Base-by-base conservation (phyloP, 2,329 filamentous ascomycete species). In the Alternaria tenuissima region DNA sequence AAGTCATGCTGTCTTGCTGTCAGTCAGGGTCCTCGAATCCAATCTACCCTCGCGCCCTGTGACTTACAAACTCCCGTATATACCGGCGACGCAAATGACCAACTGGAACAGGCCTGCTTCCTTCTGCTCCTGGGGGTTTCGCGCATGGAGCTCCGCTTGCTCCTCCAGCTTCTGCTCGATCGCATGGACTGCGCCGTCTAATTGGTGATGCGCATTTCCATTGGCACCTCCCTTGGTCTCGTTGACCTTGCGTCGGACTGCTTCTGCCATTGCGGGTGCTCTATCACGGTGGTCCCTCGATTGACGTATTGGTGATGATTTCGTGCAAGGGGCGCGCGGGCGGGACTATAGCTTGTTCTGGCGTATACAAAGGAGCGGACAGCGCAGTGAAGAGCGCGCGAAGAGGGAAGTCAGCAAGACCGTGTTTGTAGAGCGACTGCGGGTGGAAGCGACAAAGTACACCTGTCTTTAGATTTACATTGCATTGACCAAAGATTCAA, bases 1-100 rank as follows among this genome's bases (percentile, higher is more conserved):
- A 99, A 34, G 94, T 96, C 54, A 99, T 83, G 82, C 94, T 84
- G 61, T n/a, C 9, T 24, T 14, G 5, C 14, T 22, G 60, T 70
- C 24, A 68, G 63, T 55, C 26, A 22, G 26, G 14, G 11, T 49
- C 5, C 47, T n/a, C 39, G 7, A 41, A 36, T 36, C 18, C 30
- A 16, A 14, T 11, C 28, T 7, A 20, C 14, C n/a, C 1, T 18
- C 51, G 9, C 9, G 34, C 38, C 42, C 5, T 28, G 3, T 7
- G 7, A 69, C 80, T 62, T 87, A 97, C 94, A 99, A 99, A 36
- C 94, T 96, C 36, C 91, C 93, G 79, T 99, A 99, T 71, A 99
- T 99, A 61, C 95, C 95, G 7, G 89, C 89, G n/a, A 97, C 93
- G 66, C 94, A 94, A 63, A 96, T 87, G 49, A 94, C 80, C 57